Percentiles rank a stretch among this genome's conserved stretches.
phyloP scores from a whole-genome alignment of 306 rosid species.

The Cicer arietinum region DNA sequence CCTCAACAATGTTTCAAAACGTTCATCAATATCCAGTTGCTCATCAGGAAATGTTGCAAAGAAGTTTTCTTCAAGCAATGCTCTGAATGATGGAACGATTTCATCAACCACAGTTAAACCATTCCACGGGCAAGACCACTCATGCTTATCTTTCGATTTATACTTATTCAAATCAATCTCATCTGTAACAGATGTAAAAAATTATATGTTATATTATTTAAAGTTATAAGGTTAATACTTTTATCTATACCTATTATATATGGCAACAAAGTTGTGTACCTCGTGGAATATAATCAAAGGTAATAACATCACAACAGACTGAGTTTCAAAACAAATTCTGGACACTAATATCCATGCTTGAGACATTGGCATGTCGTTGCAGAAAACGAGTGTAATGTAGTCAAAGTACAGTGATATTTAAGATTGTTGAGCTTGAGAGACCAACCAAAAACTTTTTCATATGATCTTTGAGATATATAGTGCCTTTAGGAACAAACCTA shows the following conservation, averaged over 20 bases:
- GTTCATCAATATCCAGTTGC: slow-evolving; percentile 68
- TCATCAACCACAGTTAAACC: slow-evolving; percentile 72
- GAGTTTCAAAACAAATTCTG: slow-evolving; percentile 57
- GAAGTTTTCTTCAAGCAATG: slow-evolving; percentile 64
- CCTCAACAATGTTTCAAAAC: slow-evolving; percentile 70
- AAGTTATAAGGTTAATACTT: neutral
- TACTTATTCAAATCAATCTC: slow-evolving; percentile 40
- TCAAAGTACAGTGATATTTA: slow-evolving; percentile 71
- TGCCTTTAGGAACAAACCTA: slow-evolving; percentile 68
- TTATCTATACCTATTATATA: too few species aligned
- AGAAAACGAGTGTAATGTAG: slow-evolving; percentile 62
- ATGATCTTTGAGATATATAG: slow-evolving; percentile 62
- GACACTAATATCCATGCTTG: slow-evolving; percentile 80
- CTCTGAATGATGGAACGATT: slow-evolving; percentile 72
- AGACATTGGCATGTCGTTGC: slow-evolving; percentile 47
- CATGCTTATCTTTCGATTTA: slow-evolving; percentile 38
- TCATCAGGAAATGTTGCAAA: neutral
- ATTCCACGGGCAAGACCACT: slow-evolving; percentile 79
- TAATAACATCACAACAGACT: slow-evolving; percentile 63
- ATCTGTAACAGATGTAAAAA: slow-evolving; percentile 43
- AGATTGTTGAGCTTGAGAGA: slow-evolving; percentile 70
- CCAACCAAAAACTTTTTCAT: slow-evolving; percentile 58
- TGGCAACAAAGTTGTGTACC: slow-evolving; percentile 50
- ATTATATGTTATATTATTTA: slow-evolving; percentile 29
- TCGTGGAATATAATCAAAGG: slow-evolving; percentile 40